phyloP scores from a whole-genome alignment of 116 monocot genomes.

The Posidonia oceanica region DNA sequence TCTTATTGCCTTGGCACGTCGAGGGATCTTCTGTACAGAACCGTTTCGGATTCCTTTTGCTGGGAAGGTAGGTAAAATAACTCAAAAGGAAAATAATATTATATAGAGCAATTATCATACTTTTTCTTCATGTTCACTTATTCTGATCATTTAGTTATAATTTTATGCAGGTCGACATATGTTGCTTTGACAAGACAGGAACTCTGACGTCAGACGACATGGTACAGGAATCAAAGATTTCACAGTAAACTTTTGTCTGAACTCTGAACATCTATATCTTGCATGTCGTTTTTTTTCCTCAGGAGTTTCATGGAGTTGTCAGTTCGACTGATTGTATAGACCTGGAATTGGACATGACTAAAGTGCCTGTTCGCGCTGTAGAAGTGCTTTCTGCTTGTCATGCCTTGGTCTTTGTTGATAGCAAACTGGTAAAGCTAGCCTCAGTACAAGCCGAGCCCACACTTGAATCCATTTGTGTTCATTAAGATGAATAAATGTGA shows the following conservation, averaged over 20 bases:
- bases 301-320: constrained; percentile 93
- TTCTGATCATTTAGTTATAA: neutral
- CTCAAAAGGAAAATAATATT: neutral
- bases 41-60: constrained; percentile 99
- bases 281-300: constrained; percentile 4
- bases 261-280: neutral
- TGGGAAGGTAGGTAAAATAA: constrained; percentile 59
- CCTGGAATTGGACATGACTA: constrained; percentile 66
- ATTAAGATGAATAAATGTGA: no score
- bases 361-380: constrained; percentile 47
- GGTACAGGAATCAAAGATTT: constrained; percentile 26
- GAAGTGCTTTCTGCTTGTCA: constrained; percentile 89
- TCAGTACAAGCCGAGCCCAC: neutral
- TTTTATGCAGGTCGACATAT: constrained; percentile 89
- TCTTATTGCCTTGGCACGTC: constrained; percentile 88
- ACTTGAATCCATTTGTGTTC: no score
- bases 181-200: constrained; percentile 99
- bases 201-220: constrained; percentile 99
- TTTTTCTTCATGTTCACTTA: neutral
- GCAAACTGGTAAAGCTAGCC: constrained; percentile 67
- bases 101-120: neutral
- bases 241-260: neutral
- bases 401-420: constrained; percentile 97
- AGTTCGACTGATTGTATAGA: constrained; percentile 34
- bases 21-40: constrained; percentile 97